Conservation (phyloP, 2,329 filamentous ascomycete genomes). For the Diaporthe sp. region DNA sequence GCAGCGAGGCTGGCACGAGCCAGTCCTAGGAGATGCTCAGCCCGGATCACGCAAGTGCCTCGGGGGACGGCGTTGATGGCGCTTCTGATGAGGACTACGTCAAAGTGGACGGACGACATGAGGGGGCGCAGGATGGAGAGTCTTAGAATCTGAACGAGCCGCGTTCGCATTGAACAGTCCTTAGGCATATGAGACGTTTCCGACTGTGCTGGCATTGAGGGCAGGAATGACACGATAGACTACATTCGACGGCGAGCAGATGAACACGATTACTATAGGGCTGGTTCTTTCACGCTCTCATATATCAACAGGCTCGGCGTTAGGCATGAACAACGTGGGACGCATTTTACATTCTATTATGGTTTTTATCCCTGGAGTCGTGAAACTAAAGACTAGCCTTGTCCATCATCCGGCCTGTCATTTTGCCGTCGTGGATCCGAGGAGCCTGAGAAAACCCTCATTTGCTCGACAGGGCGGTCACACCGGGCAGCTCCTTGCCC, state of each 20-base stretch:
- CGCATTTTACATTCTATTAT: slow-evolving; percentile 38
- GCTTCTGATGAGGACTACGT: not conserved
- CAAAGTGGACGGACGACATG: not conserved
- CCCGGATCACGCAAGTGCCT: not conserved
- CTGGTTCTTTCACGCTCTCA: not conserved
- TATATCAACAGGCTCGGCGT: not conserved
- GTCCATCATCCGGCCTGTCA: slow-evolving; percentile 46
- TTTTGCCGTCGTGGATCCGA: slow-evolving; percentile 48
- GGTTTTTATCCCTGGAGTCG: slow-evolving; percentile 22
- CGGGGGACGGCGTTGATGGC: not conserved
- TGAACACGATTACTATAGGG: not conserved
- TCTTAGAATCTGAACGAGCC: not conserved
- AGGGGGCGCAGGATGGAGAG: not conserved
- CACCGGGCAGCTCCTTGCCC: slow-evolving; percentile 97
- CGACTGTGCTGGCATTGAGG: not conserved
- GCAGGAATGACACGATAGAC: slow-evolving; percentile 17
- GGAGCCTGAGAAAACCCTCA: slow-evolving; percentile 54
- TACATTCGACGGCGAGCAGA: slow-evolving; percentile 32
- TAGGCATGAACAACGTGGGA: slow-evolving; percentile 5
- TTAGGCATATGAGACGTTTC: not conserved
- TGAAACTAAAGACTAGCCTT: slow-evolving; percentile 54
- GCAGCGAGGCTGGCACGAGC: not conserved
- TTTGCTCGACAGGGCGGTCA: slow-evolving; percentile 88
- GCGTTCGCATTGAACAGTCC: not conserved
- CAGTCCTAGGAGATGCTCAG: slow-evolving; percentile 13